Percentiles rank a stretch among this genome's conserved stretches.
These are phyloP conservation scores for Brassica incana DNA, from an alignment of 345 rosid genomes.

Conservation along the genomic window DNA sequence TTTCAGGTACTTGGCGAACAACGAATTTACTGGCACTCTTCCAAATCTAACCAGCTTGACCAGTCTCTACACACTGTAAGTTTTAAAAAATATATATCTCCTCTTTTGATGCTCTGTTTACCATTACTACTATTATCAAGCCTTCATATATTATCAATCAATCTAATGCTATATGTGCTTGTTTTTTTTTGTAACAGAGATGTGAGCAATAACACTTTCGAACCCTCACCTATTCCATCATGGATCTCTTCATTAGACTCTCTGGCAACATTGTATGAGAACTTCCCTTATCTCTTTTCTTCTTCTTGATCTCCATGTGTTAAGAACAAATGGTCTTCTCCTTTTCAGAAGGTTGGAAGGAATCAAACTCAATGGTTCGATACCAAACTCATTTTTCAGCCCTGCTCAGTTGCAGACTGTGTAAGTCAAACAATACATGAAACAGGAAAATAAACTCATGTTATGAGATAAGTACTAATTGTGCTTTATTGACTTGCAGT, in stretches of 20 bases:
- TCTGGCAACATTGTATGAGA: slow-evolving; percentile 70
- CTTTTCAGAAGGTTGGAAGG: slow-evolving; percentile 63
- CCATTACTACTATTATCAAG: not conserved
- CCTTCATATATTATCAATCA: not conserved
- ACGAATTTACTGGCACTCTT: slow-evolving; percentile 53
- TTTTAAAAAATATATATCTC: not conserved
- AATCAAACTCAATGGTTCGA: slow-evolving; percentile 48
- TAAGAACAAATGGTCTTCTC: slow-evolving; percentile 15
- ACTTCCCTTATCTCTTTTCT: slow-evolving; percentile 17
- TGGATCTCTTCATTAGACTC: slow-evolving; percentile 56
- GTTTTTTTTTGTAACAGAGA: slow-evolving; percentile 50
- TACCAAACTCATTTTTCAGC: slow-evolving; percentile 61
- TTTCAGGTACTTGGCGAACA: slow-evolving; percentile 77
- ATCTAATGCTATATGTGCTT: not conserved
- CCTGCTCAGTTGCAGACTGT: slow-evolving; percentile 59
- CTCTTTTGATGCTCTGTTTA: not conserved
- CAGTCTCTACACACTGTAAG: slow-evolving; percentile 68
- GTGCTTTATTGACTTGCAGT: slow-evolving; percentile 35
- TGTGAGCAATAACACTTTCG: slow-evolving; percentile 73
- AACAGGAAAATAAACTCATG: not conserved
- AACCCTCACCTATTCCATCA: slow-evolving; percentile 48
- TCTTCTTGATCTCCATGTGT: not conserved
- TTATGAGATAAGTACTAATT: not conserved
- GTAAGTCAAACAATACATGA: slow-evolving; percentile 45
- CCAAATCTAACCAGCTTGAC: slow-evolving; percentile 62